Evolutionary conservation across 257 asterid species (phyloP).

Genomic region (Solanum sitiens): DNA sequence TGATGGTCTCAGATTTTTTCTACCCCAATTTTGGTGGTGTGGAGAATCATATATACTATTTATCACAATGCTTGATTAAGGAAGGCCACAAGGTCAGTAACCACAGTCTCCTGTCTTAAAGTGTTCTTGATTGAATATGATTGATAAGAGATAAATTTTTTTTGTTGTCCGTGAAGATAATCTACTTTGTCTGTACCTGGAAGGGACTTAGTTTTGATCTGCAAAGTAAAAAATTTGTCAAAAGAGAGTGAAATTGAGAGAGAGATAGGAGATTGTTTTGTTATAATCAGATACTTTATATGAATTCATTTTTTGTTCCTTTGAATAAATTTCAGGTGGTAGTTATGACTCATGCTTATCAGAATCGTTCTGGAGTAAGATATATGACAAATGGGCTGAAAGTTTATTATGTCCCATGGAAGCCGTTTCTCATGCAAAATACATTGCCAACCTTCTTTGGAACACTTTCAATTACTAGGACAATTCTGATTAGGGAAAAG

Average conservation of each 20-base stretch:
- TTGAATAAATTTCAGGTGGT: slow-evolving; percentile 46
- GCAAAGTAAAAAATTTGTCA: background rate
- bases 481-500: slow-evolving; percentile 72
- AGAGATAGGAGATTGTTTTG: background rate
- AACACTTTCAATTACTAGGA: slow-evolving; percentile 73
- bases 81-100: slow-evolving; percentile 77
- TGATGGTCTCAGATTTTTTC: slow-evolving; percentile 92
- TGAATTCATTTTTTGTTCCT: background rate
- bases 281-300: background rate
- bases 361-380: slow-evolving; percentile 84
- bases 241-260: background rate
- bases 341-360: slow-evolving; percentile 91
- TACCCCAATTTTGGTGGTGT: slow-evolving; percentile 96
- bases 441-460: slow-evolving; percentile 88
- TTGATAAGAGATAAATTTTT: background rate
- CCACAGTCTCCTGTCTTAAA: background rate
- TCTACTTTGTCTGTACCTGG: background rate
- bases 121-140: background rate
- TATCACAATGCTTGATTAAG: slow-evolving; percentile 81
- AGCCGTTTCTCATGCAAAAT: slow-evolving; percentile 84
- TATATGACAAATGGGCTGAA: slow-evolving; percentile 91
- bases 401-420: slow-evolving; percentile 92
- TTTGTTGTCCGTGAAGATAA: background rate
- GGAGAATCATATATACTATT: slow-evolving; percentile 86
- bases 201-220: background rate